Evolutionary conservation across 106 monocot species (phyloP).

Genomic region (Acanthochlamys bracteata): DNA sequence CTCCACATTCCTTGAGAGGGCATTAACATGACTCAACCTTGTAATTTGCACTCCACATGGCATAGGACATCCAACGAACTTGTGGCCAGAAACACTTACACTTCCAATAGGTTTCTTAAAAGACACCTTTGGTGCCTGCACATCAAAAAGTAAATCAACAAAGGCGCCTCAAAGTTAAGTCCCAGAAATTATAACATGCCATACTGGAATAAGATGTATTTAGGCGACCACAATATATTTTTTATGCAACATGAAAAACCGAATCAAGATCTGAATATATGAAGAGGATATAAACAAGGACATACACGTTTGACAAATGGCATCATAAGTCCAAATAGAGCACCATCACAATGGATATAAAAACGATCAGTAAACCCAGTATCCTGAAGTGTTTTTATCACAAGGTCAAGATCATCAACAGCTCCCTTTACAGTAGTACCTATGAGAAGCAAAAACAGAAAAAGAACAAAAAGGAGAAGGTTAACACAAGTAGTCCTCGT

Average conservation of each 20-base stretch:
- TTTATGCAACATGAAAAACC: neutral
- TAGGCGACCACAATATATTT: neutral
- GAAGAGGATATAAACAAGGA: neutral
- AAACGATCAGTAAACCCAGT: slow-evolving; percentile 72
- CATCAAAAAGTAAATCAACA: neutral
- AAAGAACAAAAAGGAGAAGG: neutral
- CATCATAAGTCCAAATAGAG: slow-evolving; percentile 86
- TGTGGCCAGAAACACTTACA: slow-evolving; percentile 81
- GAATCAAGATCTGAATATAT: neutral
- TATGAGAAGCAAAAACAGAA: too few species aligned
- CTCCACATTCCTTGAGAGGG: slow-evolving; percentile 71
- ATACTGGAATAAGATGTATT: too few species aligned
- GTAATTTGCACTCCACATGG: slow-evolving; percentile 86
- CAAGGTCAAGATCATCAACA: slow-evolving; percentile 82
- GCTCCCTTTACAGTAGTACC: slow-evolving; percentile 87
- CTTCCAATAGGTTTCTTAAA: slow-evolving; percentile 69
- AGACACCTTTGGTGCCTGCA: slow-evolving; percentile 29
- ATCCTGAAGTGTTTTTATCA: slow-evolving; percentile 73
- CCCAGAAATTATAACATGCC: too few species aligned
- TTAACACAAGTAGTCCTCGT: too few species aligned
- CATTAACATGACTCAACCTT: slow-evolving; percentile 62
- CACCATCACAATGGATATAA: slow-evolving; percentile 96
- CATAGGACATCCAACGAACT: slow-evolving; percentile 82
- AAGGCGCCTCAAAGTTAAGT: neutral
- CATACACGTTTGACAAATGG: slow-evolving; percentile 75